These are phyloP conservation scores for Cystofilobasidium capitatum DNA, from an alignment of 768 basidiomycete genomes.

Conservation along the genomic window DNA sequence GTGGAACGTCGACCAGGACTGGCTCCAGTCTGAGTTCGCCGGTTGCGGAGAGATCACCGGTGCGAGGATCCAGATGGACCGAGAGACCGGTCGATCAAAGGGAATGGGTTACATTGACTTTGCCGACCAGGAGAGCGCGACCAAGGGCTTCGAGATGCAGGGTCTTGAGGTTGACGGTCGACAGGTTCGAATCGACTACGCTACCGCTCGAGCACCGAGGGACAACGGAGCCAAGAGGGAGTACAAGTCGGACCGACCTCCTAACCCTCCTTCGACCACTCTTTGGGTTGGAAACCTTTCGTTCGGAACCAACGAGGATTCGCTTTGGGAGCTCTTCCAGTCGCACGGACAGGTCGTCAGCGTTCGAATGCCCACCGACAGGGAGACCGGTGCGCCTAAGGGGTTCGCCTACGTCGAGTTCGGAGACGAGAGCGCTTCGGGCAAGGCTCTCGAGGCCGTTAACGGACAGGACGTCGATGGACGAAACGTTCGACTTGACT, in stretches of 20 bases:
- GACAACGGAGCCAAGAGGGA: constrained; percentile 9
- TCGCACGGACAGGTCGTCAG: constrained; percentile 75
- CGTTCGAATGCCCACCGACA: constrained; percentile 83
- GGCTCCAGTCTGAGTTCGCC: constrained; percentile 82
- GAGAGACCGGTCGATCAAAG: constrained; percentile 41
- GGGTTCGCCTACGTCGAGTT: constrained; percentile 98
- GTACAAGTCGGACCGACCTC: constrained; percentile 42
- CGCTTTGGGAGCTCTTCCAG: constrained; percentile 79
- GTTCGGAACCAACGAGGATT: constrained; percentile 68
- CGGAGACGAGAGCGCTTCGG: constrained; percentile 64
- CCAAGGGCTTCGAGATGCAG: constrained; percentile 67
- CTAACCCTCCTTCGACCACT: constrained; percentile 52
- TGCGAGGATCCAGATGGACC: constrained; percentile 65
- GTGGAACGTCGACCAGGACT: constrained; percentile 95
- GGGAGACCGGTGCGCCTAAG: constrained; percentile 79
- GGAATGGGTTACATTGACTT: constrained; percentile 56
- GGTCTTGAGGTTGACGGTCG: constrained; percentile 91
- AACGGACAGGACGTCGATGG: constrained; percentile 71
- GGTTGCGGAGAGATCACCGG: constrained; percentile 77
- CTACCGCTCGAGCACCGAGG: constrained; percentile 46
- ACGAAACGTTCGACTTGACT: constrained; percentile 66
- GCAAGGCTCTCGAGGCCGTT: constrained; percentile 61
- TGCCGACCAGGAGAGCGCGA: constrained; percentile 44
- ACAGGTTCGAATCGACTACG: constrained; percentile 72
- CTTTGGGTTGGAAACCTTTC: constrained; percentile 88